phyloP scores from a whole-genome alignment of 1,139 yeast genomes.

The Taiozyma sp. region DNA sequence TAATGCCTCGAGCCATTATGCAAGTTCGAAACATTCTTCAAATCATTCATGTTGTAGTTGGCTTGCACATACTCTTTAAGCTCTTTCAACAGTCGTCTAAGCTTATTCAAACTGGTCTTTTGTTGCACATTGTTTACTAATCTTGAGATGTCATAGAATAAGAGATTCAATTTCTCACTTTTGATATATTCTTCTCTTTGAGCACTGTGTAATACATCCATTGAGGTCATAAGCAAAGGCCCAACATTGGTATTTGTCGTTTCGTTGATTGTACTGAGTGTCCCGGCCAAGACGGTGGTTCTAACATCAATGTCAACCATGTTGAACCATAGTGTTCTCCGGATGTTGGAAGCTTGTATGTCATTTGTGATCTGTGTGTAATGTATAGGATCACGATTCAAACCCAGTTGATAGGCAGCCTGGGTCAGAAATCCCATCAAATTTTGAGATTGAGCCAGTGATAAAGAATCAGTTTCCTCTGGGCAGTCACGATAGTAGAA shows the following conservation, averaged over 20 bases:
- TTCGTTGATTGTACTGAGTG: slow-evolving; percentile 11
- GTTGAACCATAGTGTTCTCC: slow-evolving; percentile 16
- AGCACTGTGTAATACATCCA: slow-evolving; percentile 11
- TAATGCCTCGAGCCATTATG: slow-evolving; percentile 6
- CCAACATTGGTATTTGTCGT: slow-evolving; percentile 7
- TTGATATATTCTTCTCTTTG: slow-evolving; percentile 9
- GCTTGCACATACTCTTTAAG: slow-evolving; percentile 9
- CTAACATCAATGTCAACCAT: slow-evolving; percentile 11
- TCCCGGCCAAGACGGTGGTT: slow-evolving; percentile 9
- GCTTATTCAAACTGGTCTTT: slow-evolving; percentile 7
- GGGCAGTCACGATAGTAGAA: slow-evolving; percentile 17
- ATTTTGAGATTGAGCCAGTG: slow-evolving; percentile 11
- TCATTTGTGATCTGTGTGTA: slow-evolving; percentile 10
- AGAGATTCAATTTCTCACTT: slow-evolving; percentile 1
- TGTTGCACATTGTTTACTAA: slow-evolving; percentile 9
- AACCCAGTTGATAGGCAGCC: slow-evolving; percentile 16
- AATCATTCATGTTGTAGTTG: slow-evolving; percentile 4
- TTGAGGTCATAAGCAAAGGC: slow-evolving; percentile 8
- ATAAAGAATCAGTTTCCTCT: slow-evolving; percentile 17
- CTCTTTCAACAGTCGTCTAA: slow-evolving; percentile 5
- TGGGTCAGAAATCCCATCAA: slow-evolving; percentile 15
- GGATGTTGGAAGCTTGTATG: slow-evolving; percentile 8
- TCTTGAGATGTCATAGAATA: slow-evolving; percentile 5
- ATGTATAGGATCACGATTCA: slow-evolving; percentile 21
- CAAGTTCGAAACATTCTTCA: slow-evolving; percentile 1